These are phyloP conservation scores for Cercospora sp. DNA, from an alignment of 2,329 filamentous ascomycete genomes.

Conservation along the genomic window DNA sequence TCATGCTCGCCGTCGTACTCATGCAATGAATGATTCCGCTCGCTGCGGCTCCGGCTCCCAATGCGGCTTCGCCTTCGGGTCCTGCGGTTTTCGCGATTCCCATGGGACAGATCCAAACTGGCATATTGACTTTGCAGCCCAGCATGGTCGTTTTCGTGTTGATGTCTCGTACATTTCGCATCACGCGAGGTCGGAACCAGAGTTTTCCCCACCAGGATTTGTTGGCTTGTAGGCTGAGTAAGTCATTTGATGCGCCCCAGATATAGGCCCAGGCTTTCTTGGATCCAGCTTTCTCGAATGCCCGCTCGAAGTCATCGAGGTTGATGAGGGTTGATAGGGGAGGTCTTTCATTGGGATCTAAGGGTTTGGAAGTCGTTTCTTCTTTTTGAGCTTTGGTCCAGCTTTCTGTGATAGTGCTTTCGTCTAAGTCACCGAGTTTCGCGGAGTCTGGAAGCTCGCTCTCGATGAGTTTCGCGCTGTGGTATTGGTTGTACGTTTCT, in stretches of 20 bases:
- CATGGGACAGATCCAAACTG: conserved; percentile 43
- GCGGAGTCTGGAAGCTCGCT: conserved; percentile 46
- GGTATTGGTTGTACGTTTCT: conserved; percentile 55
- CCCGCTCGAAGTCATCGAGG: conserved; percentile 49
- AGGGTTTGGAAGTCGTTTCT: conserved; percentile 27
- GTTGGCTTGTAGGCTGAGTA: conserved; percentile 50
- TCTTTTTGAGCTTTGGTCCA: conserved; percentile 38
- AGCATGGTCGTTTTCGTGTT: conserved; percentile 40
- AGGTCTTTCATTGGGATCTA: conserved; percentile 43
- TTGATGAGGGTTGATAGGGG: conserved; percentile 51
- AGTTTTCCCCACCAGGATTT: conserved; percentile 46
- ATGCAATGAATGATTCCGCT: conserved; percentile 39
- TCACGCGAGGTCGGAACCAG: conserved; percentile 50
- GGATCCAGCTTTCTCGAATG: conserved; percentile 41
- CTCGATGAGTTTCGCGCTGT: conserved; percentile 48
- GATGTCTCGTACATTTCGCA: conserved; percentile 45
- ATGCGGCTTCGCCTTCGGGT: conserved; percentile 39
- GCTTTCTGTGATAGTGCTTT: conserved; percentile 34
- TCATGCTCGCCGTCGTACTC: conserved; percentile 36
- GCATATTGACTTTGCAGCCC: conserved; percentile 39
- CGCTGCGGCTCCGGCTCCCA: conserved; percentile 36
- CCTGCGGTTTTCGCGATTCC: conserved; percentile 38
- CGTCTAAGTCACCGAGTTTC: conserved; percentile 43
- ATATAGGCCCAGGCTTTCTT: conserved; percentile 49
- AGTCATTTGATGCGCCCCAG: conserved; percentile 53